A percentile compares a stretch with the other conserved stretches of the same genome.
These are phyloP conservation scores for Carex parvula DNA, from an alignment of 176 grass and related monocot genomes.

Conservation along the genomic window DNA sequence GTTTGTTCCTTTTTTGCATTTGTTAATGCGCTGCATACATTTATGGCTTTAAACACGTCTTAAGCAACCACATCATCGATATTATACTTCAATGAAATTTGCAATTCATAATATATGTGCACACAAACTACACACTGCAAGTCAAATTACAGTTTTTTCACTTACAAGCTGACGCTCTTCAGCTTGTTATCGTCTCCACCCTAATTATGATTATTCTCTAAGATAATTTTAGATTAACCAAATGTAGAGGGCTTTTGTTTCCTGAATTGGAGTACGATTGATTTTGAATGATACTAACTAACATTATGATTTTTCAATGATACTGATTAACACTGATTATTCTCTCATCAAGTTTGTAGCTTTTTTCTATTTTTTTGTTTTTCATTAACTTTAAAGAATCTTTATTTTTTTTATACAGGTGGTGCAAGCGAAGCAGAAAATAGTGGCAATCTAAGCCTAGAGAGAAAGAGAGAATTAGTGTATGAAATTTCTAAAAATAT, in stretches of 20 bases:
- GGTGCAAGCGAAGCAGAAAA: constrained; percentile 28
- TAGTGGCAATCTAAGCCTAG: constrained; percentile 55
- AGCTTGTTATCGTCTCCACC: neutral
- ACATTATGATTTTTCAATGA: neutral
- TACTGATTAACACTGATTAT: neutral
- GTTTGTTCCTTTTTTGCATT: neutral
- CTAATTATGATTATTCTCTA: neutral
- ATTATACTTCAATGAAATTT: neutral
- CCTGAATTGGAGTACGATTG: neutral
- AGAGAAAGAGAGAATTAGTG: constrained; percentile 75
- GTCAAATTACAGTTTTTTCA: neutral
- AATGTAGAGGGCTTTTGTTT: neutral
- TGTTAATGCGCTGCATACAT: neutral
- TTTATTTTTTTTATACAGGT: constrained; percentile 7
- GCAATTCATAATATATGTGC: neutral
- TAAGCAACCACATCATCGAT: neutral
- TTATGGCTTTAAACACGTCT: neutral
- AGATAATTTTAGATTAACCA: neutral
- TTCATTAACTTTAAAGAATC: neutral
- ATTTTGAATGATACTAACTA: neutral
- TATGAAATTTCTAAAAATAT: constrained; percentile 58
- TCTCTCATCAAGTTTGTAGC: neutral
- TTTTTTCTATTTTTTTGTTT: neutral
- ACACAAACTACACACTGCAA: neutral
- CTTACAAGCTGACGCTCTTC: neutral